Base-by-base conservation (phyloP, 2,329 filamentous ascomycete genomes). In the Alternaria atra region DNA sequence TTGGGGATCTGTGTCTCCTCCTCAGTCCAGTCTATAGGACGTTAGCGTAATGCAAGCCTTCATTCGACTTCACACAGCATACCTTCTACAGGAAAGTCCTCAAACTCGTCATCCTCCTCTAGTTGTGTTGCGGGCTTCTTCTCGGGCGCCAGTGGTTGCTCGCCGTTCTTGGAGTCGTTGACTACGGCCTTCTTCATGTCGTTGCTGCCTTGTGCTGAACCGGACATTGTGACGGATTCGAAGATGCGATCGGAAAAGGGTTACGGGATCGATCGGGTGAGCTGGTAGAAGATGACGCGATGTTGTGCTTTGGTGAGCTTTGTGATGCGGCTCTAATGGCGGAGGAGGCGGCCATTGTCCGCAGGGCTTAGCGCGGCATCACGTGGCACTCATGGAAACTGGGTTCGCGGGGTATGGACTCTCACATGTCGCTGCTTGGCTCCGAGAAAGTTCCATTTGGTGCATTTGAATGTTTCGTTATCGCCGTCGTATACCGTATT, bases 41-140 rank as follows among this genome's bases (percentile, higher is more conserved):
- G 55, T 73, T 30, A 72, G 68, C 54, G 17, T 52, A 8, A n/a
- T 20, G 15, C 2, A 43, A n/a, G 15, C 17, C 15, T 6, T 6
- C 7, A 20, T n/a, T 29, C 13, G 3, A 5, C 6, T 12, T 4
- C 7, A 6, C 4, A 12, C 7, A 35, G 30, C 59, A 8, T 82
- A 97, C 95, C 93, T 82, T 99, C 94, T 58, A 97, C 91, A 27
- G 95, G 95, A 76, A 99, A 99, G 80, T 99, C 95, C 79, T 99
- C 95, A 75, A 99, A 99, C 83, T 99, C 95, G 80, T 99, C 95
- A 77, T 99, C 95, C 80, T 99, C 95, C 80, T 97, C 95, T 29
- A 98, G 86, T 60, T 91, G 87, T 34, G 90, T 83, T 55, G 84
- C 80, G 60, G 88, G 84, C 80, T 91, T 90, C 76, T 88, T 83